A percentile compares a stretch with the other conserved stretches of the same genome.
phyloP scores from a whole-genome alignment of 371 early-diverging fungal genomes.

The Circinella minor region DNA sequence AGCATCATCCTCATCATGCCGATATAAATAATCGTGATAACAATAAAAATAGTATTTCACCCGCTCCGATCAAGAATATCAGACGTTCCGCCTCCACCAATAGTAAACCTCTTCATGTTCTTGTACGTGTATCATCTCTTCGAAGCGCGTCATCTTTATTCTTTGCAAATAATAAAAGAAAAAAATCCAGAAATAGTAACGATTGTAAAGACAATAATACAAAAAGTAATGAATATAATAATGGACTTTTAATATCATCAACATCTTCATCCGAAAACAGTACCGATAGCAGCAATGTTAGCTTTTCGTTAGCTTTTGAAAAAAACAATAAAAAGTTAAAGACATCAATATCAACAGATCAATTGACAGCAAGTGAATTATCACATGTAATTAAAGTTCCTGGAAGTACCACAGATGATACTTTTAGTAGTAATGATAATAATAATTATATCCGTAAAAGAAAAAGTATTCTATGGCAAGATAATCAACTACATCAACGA shows the following conservation, averaged over 20 bases:
- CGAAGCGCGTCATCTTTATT: background rate
- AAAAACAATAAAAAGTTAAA: background rate
- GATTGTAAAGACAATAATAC: background rate
- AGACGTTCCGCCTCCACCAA: constrained; percentile 6
- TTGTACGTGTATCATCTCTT: background rate
- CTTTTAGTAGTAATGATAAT: background rate
- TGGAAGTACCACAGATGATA: too few relatives aligned
- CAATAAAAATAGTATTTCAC: background rate
- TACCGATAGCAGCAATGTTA: constrained; percentile 5
- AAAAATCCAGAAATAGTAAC: background rate
- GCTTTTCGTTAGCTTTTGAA: background rate
- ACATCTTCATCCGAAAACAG: background rate
- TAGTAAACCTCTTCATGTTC: background rate
- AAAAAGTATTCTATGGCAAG: background rate
- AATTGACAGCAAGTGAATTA: background rate
- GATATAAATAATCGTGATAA: background rate
- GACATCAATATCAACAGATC: background rate
- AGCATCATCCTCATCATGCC: constrained; percentile 1
- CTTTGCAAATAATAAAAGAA: constrained; percentile 2
- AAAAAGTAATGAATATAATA: background rate
- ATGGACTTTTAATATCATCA: background rate
- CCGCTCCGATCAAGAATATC: background rate
- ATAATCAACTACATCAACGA: background rate
- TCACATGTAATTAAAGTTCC: background rate
- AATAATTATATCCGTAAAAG: background rate